Base-by-base conservation (phyloP, 345 rosid genomes). In the Mercurialis annua region DNA sequence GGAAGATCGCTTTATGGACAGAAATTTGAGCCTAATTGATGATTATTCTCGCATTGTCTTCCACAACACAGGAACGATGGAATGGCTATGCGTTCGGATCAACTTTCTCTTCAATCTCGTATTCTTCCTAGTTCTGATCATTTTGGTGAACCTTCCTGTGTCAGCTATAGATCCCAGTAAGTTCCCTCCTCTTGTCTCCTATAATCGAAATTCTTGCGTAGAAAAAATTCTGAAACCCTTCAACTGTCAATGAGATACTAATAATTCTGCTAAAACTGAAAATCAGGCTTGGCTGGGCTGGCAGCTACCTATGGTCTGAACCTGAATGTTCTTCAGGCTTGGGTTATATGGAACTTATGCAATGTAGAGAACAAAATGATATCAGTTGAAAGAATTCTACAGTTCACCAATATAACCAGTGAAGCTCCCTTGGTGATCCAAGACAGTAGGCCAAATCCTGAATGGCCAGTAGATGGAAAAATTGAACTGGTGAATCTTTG, bases 301-400 rank as follows among this genome's bases (percentile, higher is more conserved):
- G 84, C 80, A 49, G 88, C 80, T 7, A 81, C 91, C 20, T 86
- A 86, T 53, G 92, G 92, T 54, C 63, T 88, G 78, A 84, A 73
- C 76, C 77, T 88, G 26, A 88, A 85, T 67, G 85, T 83, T n/a
- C 84, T 88, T 51, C 89, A 86, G 68, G 83, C 87, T n/a, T 86
- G 95, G 90, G 88, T 86, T 40, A 82, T 86, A 72, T 88, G 91
- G 92, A 88, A 84, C 78, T 60, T 84, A 15, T 86, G 90, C 83
- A 86, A 84, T 20, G 92, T 88, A 3, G 90, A 84, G 79, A 88
- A 86, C 81, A 86, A 86, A 71, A 88, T 88, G 95, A 86, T 88
- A 67, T 84, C 92, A 0, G 90, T 86, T 1, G 95, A 88, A 73
- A 81, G 95, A 69, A 72, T 88, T 64, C 88, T 86, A 66, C 88